These are phyloP conservation scores for Zygoascus biomembranicola DNA, from an alignment of 805 yeast genomes.

Conservation along the genomic window DNA sequence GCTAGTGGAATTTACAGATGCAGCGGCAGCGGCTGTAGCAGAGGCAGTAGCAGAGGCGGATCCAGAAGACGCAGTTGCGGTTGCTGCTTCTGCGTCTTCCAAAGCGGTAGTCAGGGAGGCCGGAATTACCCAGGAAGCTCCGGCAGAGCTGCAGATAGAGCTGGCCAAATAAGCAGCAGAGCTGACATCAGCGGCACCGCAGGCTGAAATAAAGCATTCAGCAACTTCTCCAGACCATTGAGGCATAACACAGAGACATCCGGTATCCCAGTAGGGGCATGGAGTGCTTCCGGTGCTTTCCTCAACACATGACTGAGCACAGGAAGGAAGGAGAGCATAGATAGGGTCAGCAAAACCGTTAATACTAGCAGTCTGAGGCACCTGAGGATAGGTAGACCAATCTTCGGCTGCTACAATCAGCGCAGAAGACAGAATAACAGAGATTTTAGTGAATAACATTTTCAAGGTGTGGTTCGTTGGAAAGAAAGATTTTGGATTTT, in stretches of 20 bases:
- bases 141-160: slow-evolving; percentile 36
- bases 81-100: slow-evolving; percentile 21
- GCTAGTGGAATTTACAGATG: slow-evolving; percentile 9
- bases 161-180: slow-evolving; percentile 28
- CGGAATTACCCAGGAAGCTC: slow-evolving; percentile 43
- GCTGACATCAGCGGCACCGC: slow-evolving; percentile 33
- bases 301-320: slow-evolving; percentile 38
- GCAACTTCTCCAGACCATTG: slow-evolving; percentile 42
- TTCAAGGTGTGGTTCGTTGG: not conserved
- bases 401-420: slow-evolving; percentile 21
- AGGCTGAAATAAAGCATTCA: slow-evolving; percentile 33
- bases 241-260: slow-evolving; percentile 46
- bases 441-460: not conserved
- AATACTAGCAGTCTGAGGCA: slow-evolving; percentile 39
- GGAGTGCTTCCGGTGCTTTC: slow-evolving; percentile 32
- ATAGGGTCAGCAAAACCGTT: slow-evolving; percentile 45
- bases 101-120: slow-evolving; percentile 31
- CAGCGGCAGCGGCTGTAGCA: slow-evolving; percentile 1
- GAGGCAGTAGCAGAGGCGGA: slow-evolving; percentile 4
- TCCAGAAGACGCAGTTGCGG: slow-evolving; percentile 2
- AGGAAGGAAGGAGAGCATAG: slow-evolving; percentile 31
- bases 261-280: slow-evolving; percentile 47
- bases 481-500: not conserved
- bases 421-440: not conserved
- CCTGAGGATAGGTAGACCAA: slow-evolving; percentile 39